phyloP scores from a whole-genome alignment of 208 protist species.

The Trichomonas gallinae region DNA sequence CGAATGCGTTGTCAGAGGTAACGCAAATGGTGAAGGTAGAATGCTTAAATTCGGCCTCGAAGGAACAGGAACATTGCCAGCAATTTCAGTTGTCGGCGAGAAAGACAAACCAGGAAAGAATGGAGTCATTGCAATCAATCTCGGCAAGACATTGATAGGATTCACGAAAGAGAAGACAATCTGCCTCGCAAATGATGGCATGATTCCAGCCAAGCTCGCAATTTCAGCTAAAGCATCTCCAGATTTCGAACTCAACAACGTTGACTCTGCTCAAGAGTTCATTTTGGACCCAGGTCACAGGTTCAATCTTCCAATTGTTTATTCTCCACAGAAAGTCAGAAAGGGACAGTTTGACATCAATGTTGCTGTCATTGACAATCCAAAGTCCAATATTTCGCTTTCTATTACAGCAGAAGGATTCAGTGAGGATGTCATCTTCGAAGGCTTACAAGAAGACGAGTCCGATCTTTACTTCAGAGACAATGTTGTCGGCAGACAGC shows the following conservation, averaged over 20 bases:
- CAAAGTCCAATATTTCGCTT: background rate
- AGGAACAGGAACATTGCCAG: background rate
- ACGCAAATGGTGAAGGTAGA: background rate
- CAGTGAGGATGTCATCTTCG: background rate
- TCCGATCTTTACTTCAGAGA: background rate
- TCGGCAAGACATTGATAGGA: background rate
- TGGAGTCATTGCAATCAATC: background rate
- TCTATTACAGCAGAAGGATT: background rate
- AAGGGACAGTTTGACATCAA: background rate
- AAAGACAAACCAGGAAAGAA: background rate
- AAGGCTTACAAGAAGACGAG: background rate
- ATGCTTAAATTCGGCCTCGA: background rate
- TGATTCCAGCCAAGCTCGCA: background rate
- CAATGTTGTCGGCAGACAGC: background rate
- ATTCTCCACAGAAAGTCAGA: background rate
- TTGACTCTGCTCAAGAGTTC: background rate
- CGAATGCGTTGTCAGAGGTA: background rate
- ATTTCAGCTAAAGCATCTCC: background rate
- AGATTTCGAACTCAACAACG: background rate
- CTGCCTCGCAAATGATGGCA: background rate
- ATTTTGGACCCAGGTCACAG: background rate
- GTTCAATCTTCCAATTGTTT: background rate
- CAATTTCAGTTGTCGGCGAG: background rate
- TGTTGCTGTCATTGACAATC: background rate
- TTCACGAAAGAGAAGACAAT: slow-evolving; percentile 13